Conservation (phyloP, 2,329 filamentous ascomycete genomes). For the Aschersonia sp. region DNA sequence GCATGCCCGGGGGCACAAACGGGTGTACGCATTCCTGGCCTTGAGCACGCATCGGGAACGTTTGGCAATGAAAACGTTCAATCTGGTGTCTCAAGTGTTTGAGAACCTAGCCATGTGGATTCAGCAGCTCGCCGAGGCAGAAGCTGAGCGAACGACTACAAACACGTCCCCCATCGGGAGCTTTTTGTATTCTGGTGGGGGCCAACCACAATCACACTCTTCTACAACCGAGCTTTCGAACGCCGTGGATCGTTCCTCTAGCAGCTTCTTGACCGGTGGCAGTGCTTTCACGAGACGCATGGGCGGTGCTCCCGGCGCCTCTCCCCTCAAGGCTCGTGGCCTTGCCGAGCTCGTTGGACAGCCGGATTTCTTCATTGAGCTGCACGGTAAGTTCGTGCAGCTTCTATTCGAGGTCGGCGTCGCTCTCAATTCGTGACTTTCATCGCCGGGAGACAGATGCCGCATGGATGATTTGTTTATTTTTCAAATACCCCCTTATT, state of each 20-base stretch:
- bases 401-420: slow-evolving; percentile 45
- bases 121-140: slow-evolving; percentile 46
- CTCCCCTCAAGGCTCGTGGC: slow-evolving; percentile 42
- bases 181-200: slow-evolving; percentile 21
- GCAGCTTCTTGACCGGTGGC: slow-evolving; percentile 42
- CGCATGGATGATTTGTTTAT: no score
- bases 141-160: slow-evolving; percentile 40
- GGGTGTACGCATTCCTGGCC: slow-evolving; percentile 54
- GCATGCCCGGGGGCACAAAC: slow-evolving; percentile 51
- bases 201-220: slow-evolving; percentile 12
- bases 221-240: slow-evolving; percentile 15
- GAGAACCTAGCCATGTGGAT: slow-evolving; percentile 53
- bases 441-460: no score
- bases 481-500: no score
- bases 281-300: slow-evolving; percentile 43
- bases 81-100: slow-evolving; percentile 46
- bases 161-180: slow-evolving; percentile 27
- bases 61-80: slow-evolving; percentile 51
- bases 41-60: slow-evolving; percentile 52
- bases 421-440: slow-evolving; percentile 30
- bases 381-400: slow-evolving; percentile 49
- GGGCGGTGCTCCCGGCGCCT: slow-evolving; percentile 39
- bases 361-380: slow-evolving; percentile 54
- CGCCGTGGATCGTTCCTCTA: slow-evolving; percentile 26
- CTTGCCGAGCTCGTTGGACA: slow-evolving; percentile 51